Base-by-base conservation (phyloP, 2,329 filamentous ascomycete species). In the Tolypocladium inflatum region DNA sequence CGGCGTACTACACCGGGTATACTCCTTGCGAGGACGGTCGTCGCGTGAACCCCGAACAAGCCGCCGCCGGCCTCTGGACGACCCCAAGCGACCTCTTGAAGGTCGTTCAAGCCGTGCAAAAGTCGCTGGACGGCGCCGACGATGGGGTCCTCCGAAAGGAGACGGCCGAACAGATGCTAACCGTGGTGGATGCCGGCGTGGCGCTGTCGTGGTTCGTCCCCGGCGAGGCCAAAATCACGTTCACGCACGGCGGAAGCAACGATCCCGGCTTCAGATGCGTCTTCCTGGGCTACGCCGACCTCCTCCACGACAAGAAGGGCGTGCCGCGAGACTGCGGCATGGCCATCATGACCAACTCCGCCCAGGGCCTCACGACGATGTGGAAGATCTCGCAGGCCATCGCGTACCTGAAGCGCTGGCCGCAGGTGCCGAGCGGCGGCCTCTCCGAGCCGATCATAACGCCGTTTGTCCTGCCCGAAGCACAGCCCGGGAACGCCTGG, bases 51-150 rank as follows among this genome's bases (percentile, higher is more conserved):
- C 63, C 61, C 0, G 61, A 63, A 45, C 48, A 59, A 15, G 61
- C 60, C 3, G 63, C 63, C 9, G 63, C 60, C 1, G 58, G 63
- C 2, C 51, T 66, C 19, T 66, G 63, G 64, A 66, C 62, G 26
- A 66, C 64, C 3, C 64, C 64, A 4, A 60, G 57, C 4, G 64
- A 66, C 4, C 58, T 66, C 1, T 57, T 66, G 23, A 64, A 61
- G 38, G 59, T 60, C 2, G 38, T 65, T 9, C 21, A 50, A 11
- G 64, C 58, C 11, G 57, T 64, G 11, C 64, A 66, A 37, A 43
- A 41, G 19, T 66, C 64, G 4, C 59, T 66, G 1, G 43, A 55
- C 9, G 54, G 56, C 45, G 6, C 26, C 3, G 50, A 59, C 19
- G 59, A 61, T 10, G 56, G 52, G 3, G 62, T 64, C 9, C 58